phyloP scores from a whole-genome alignment of 805 yeast genomes.

The Yarrowia keelungensis region DNA sequence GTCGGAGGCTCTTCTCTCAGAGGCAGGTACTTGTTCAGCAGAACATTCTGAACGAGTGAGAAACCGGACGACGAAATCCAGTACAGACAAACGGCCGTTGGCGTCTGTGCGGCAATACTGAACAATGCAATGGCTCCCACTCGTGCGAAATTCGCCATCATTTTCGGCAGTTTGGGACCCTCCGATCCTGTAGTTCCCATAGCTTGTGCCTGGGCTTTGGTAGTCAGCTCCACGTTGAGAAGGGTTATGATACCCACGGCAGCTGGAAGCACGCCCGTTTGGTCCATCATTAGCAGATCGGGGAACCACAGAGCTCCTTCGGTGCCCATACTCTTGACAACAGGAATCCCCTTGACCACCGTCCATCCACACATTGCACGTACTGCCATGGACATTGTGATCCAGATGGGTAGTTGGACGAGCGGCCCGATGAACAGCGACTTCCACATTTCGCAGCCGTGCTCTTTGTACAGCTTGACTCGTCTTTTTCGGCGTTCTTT shows the following conservation, averaged over 20 bases:
- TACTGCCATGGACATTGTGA: slow-evolving; percentile 75
- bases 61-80: slow-evolving; percentile 87
- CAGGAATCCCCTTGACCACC: slow-evolving; percentile 47
- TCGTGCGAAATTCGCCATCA: slow-evolving; percentile 71
- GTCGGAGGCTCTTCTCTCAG: slow-evolving; percentile 48
- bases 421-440: slow-evolving; percentile 70
- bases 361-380: slow-evolving; percentile 72
- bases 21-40: slow-evolving; percentile 72
- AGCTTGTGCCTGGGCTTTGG: slow-evolving; percentile 52
- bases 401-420: slow-evolving; percentile 88
- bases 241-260: slow-evolving; percentile 73
- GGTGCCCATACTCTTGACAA: slow-evolving; percentile 49
- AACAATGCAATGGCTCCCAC: slow-evolving; percentile 79
- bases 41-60: slow-evolving; percentile 76
- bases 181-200: slow-evolving; percentile 48
- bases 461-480: slow-evolving; percentile 66
- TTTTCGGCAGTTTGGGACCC: slow-evolving; percentile 46
- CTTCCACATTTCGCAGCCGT: slow-evolving; percentile 81
- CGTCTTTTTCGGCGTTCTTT: slow-evolving; percentile 83
- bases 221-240: slow-evolving; percentile 84
- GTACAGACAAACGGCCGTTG: slow-evolving; percentile 79
- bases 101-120: slow-evolving; percentile 86
- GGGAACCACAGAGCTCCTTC: slow-evolving; percentile 69
- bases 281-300: slow-evolving; percentile 68
- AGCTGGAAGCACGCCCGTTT: slow-evolving; percentile 69